These are phyloP conservation scores for Closterium sp. DNA, from an alignment of 139 green algal species.

Conservation along the genomic window DNA sequence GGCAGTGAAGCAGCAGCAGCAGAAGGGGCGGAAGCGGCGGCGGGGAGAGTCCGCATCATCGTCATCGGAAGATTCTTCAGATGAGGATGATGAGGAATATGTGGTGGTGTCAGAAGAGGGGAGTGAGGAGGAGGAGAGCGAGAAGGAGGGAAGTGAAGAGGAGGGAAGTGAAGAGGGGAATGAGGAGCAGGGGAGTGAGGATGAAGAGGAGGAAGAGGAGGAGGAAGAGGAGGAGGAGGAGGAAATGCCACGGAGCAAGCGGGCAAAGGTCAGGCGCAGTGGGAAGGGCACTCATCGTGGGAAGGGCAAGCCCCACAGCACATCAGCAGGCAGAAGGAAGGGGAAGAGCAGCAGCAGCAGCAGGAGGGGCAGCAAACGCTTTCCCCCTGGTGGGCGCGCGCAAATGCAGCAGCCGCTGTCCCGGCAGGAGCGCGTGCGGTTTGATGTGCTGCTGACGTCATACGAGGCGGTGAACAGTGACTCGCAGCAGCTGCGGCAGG, in stretches of 20 bases:
- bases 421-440: conserved; percentile 57
- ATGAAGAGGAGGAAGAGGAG: conserved; percentile 8
- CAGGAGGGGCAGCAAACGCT: neutral
- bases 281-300: neutral
- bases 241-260: neutral
- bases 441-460: conserved; percentile 83
- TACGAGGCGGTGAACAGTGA: conserved; percentile 89
- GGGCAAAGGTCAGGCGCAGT: neutral
- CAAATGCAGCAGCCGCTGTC: neutral
- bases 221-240: neutral
- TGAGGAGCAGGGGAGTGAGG: neutral
- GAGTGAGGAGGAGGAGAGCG: neutral
- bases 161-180: neutral
- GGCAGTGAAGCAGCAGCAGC: neutral
- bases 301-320: neutral
- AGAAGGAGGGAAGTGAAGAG: no score
- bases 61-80: neutral
- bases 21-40: neutral
- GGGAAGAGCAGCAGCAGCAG: neutral
- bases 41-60: neutral
- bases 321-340: conserved; percentile 9
- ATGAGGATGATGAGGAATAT: neutral
- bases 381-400: neutral
- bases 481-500: conserved; percentile 42
- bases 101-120: neutral